Base-by-base conservation (phyloP, 768 basidiomycete species). In the Boletus rubroflammeus region DNA sequence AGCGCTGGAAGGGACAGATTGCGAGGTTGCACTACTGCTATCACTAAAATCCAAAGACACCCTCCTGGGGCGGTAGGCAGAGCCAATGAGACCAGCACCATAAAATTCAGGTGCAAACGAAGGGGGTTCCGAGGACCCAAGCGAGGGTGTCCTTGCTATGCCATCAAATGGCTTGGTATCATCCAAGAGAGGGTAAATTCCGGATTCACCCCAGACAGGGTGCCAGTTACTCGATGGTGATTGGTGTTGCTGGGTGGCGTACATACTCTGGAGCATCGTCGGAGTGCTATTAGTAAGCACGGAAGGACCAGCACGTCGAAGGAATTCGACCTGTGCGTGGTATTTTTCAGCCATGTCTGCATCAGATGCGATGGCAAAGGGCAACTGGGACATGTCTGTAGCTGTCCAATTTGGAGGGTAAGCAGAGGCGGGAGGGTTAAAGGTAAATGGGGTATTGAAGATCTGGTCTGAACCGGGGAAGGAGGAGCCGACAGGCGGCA, bases 1-100 rank as follows among this genome's bases (percentile, higher is more conserved):
- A 11, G 83, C 81, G 41, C 81, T 81, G 10, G 81, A 80, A n/a
- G 77, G 75, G 3, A 77, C 70, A 1, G 78, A 80, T 7, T 72
- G 74, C 23, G 73, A 73, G 3, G 72, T 67, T 3, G 72, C 67
- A 56, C 76, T 77, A 21, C 76, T 73, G 28, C 76, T 77, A 40
- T 80, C 79, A 51, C 75, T 76, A 41, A 70, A 67, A 36, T 76
- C 74, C 23, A 72, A 49, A 5, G 76, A 77, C 23, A 59, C 53
- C 25, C 65, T 62, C 55, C 76, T 60, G 55, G 62, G 65, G 14
- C 70, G 68, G 38, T 67, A 70, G 4, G 50, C 59, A 28, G 67
- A 61, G 10, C 67, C 67, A 19, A 71, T 51, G 42, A 60, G 10
- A 19, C 55, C 41, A 4, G 51, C 11, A 19, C 45, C 49, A 29